Evolutionary conservation across 2,329 filamentous ascomycete genomes (phyloP).

Genomic region (Geosmithia flava): DNA sequence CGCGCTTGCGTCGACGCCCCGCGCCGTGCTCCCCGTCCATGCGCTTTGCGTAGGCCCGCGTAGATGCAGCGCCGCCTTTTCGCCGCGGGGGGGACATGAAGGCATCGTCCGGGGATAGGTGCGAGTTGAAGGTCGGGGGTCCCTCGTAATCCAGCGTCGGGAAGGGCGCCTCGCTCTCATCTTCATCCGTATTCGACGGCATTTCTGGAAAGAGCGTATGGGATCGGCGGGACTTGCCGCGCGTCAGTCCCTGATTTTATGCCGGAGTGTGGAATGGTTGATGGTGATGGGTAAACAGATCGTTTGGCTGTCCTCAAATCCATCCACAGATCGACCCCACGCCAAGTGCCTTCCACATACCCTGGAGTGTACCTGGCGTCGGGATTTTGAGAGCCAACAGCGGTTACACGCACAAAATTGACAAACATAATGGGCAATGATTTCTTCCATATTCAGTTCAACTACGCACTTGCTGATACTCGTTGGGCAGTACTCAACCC

Average conservation of each 20-base stretch:
- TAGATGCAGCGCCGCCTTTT: constrained; percentile 17
- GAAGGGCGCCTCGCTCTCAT: constrained; percentile 17
- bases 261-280: background rate
- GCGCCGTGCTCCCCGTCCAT: constrained; percentile 45
- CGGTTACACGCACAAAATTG: no score
- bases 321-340: no score
- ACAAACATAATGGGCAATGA: no score
- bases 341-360: background rate
- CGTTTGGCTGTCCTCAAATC: no score
- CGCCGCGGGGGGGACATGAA: constrained; percentile 55
- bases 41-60: constrained; percentile 25
- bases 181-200: constrained; percentile 23
- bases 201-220: constrained; percentile 8
- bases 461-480: no score
- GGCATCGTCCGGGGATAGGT: constrained; percentile 76
- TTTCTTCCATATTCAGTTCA: no score
- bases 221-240: background rate
- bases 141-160: constrained; percentile 16
- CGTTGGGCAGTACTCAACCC: no score
- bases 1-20: constrained; percentile 56
- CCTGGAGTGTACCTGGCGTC: no score
- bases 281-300: background rate
- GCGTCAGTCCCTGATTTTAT: background rate
- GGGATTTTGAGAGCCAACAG: no score
- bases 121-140: constrained; percentile 27